A percentile compares a stretch with the other conserved stretches of the same genome.
Evolutionary conservation across 192 early-diverging fungal species (phyloP).

Genomic region (Umbelopsis vinacea): DNA sequence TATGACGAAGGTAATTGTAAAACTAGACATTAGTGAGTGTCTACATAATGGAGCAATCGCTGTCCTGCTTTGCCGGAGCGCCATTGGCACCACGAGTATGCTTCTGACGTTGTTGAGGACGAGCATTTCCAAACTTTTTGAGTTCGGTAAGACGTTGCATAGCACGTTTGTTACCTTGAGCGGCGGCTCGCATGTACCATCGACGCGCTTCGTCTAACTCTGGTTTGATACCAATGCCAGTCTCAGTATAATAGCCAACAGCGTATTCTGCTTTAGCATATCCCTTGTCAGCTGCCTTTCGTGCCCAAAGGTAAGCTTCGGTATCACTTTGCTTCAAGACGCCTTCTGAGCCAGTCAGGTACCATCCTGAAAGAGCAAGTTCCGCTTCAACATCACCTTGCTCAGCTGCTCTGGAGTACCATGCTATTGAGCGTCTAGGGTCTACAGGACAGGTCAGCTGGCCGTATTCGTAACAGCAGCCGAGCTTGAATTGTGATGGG

Average conservation of each 20-base stretch:
- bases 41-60: slow-evolving; percentile 42
- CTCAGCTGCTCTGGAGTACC: slow-evolving; percentile 95
- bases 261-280: slow-evolving; percentile 96
- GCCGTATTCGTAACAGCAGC: slow-evolving; percentile 95
- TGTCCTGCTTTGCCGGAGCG: slow-evolving; percentile 28
- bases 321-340: slow-evolving; percentile 88
- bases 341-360: slow-evolving; percentile 84
- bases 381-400: slow-evolving; percentile 90
- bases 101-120: slow-evolving; percentile 16
- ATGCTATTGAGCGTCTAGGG: slow-evolving; percentile 88
- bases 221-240: slow-evolving; percentile 78
- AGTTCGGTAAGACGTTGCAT: slow-evolving; percentile 82
- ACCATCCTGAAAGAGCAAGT: slow-evolving; percentile 96
- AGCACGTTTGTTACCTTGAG: slow-evolving; percentile 83
- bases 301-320: slow-evolving; percentile 97
- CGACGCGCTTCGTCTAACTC: slow-evolving; percentile 81
- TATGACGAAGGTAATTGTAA: background rate
- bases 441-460: slow-evolving; percentile 84
- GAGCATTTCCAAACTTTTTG: slow-evolving; percentile 45
- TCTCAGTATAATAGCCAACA: slow-evolving; percentile 92
- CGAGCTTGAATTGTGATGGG: slow-evolving; percentile 91
- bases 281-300: slow-evolving; percentile 92
- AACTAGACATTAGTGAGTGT: background rate
- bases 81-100: slow-evolving; percentile 35
- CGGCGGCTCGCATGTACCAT: slow-evolving; percentile 87